Evolutionary conservation across 164 flowering plant genomes (phyloP).

Genomic region (Macadamia tetraphylla): DNA sequence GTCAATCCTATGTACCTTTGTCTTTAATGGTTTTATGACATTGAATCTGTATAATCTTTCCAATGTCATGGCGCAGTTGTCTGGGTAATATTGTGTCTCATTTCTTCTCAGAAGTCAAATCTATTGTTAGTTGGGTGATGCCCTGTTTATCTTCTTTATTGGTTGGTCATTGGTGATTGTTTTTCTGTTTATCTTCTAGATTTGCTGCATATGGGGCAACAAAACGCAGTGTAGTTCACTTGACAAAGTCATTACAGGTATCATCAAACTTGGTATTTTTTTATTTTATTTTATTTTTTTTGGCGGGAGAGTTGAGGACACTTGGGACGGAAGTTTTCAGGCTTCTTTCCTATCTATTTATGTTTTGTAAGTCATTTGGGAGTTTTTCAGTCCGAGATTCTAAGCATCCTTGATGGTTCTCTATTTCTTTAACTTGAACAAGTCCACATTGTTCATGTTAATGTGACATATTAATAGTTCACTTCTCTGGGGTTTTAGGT

Average conservation of each 20-base stretch:
- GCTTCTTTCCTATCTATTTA: slow-evolving; percentile 2
- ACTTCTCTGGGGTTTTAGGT: neutral
- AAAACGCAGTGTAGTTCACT: slow-evolving; percentile 93
- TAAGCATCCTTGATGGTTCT: neutral
- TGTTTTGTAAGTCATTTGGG: neutral
- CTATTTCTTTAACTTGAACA: neutral
- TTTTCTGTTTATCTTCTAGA: slow-evolving; percentile 30
- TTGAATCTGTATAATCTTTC: neutral
- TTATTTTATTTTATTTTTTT: neutral
- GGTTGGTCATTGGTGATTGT: slow-evolving; percentile 26
- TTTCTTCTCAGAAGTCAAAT: neutral
- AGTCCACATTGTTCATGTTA: neutral
- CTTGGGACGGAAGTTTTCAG: neutral
- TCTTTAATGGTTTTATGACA: neutral
- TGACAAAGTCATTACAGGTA: slow-evolving; percentile 93
- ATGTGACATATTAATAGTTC: too few species aligned
- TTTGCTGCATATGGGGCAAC: slow-evolving; percentile 99
- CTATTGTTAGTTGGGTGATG: neutral
- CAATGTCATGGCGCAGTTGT: neutral
- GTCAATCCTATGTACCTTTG: neutral
- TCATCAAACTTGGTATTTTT: neutral
- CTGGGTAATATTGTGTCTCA: neutral
- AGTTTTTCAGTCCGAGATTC: neutral
- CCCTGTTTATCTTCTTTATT: slow-evolving; percentile 40
- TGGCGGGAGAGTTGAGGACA: neutral